Evolutionary conservation across 2,329 filamentous ascomycete species (phyloP), one percentile per base, ranked within the genome.

Genomic region (Arthrobotrys entomopaga): DNA sequence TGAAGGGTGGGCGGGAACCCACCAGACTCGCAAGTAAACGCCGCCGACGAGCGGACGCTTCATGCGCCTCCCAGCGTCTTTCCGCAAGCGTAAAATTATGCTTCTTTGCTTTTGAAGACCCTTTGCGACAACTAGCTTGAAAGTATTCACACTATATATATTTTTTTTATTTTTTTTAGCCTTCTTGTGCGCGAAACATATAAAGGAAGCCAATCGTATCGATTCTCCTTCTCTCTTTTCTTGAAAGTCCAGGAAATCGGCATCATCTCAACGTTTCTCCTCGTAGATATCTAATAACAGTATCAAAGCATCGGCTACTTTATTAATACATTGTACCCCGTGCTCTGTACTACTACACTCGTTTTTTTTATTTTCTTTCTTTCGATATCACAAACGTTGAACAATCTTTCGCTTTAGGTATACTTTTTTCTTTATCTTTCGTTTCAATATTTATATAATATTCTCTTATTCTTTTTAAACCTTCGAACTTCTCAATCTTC

Each of bases 341-440:
- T 38, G 54, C 54, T 67, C 48, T 29, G 64, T 67, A 58, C 63
- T 40, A 69, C 65, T 8, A 69, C 65, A 56, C 65, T 69, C 65
- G 56, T 69, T 69, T 69, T 69, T 48, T 10, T 24, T n/a, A 2
- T 7, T 61, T 69, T 48, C 19, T 42, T 8, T n/a, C 5, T 8
- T 29, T 22, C 34, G 48, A 69, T 69, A 67, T 60, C 56, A 53
- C 54, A 42, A 52, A 58, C 54, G 56, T 59, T 48, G 56, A 48
- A 46, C 24, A 48, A 16, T 15, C 38, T 15, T 38, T 56, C 52
- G 52, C 29, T 56, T 42, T 42, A 38, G 22, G 2, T 50, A 24
- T 8, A 15, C 13, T 46, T 19, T 46, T 46, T 15, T 19, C 2
- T 16, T 3, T 34, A 34, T 29, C 24, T 29, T 19, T 29, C 16